Base-by-base conservation (phyloP, 2,329 filamentous ascomycete genomes). In the Lecanicillium sp. region DNA sequence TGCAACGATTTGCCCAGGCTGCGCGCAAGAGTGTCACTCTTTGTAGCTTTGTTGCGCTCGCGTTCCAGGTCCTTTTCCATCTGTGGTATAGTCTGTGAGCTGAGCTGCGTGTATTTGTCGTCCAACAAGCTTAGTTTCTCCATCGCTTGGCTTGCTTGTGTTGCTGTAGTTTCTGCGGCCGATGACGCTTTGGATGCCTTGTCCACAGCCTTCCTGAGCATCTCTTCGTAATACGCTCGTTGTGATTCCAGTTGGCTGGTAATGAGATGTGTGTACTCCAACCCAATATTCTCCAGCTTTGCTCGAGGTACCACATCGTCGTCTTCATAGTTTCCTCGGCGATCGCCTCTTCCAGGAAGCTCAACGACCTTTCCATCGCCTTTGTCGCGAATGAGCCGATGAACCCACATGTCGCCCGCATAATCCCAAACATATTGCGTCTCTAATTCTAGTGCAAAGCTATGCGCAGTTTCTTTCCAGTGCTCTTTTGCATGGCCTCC, bases 401-500 rank as follows among this genome's bases (percentile, higher is more conserved):
- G 92, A 35, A 96, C 92, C 71, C 95, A 98, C 54, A 83, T 85
- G 55, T 98, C 92, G 4, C 86, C 88, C 1, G 85, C 86, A 48
- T 98, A 98, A 60, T 98, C 92, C 92, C 92, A 98, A 2, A 98
- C 89, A 51, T 95, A 83, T 58, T 98, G 90, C 1, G 88, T 94
- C 45, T 83, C 80, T 28, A 96, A 77, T 57, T 98, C 92, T 57
- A 98, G 84, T 18, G 88, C 84, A 56, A 95, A 98, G 46, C 84
- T 85, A 59, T 98, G 92, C 4, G 80, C 78, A 3, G 86, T 94
- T 40, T 85, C 75, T 60, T 94, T 88, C 77, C 87, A 95, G 60
- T 95, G 89, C 11, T 85, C 83, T 57, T 94, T 95, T 25, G 90
- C 89, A 53, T 96, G 89, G 0, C 88, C 92, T 19, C 83, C 80